These are phyloP conservation scores for Brassica balearica DNA, from an alignment of 441 rosid genomes.

Conservation along the genomic window DNA sequence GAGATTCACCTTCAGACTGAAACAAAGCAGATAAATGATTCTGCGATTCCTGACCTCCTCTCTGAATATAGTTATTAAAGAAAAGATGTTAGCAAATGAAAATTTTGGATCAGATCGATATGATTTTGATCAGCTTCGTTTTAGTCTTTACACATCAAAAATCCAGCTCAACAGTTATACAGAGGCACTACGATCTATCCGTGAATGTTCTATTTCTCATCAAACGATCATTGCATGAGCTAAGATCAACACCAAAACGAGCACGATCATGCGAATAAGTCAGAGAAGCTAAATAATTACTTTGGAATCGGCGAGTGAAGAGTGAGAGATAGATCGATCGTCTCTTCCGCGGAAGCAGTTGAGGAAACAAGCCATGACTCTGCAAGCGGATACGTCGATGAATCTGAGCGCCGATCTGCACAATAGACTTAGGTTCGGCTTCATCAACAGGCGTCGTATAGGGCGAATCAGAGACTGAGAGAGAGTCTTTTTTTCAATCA, in stretches of 20 bases:
- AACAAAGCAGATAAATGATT: conserved; percentile 71
- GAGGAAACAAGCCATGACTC: conserved; percentile 82
- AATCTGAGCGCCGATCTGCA: conserved; percentile 53
- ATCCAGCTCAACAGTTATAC: conserved; percentile 21
- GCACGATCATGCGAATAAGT: conserved; percentile 22
- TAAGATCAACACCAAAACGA: conserved; percentile 5
- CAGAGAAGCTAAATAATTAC: conserved; percentile 34
- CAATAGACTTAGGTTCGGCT: conserved; percentile 43
- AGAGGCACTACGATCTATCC: background rate
- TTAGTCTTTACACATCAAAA: background rate
- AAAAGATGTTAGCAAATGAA: background rate
- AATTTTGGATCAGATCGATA: conserved; percentile 14
- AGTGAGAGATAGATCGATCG: conserved; percentile 48
- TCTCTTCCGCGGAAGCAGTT: conserved; percentile 73
- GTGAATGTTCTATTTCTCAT: conserved; percentile 15
- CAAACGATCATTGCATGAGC: conserved; percentile 13
- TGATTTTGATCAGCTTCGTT: background rate
- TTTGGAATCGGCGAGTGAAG: conserved; percentile 45
- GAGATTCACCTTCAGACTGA: conserved; percentile 64
- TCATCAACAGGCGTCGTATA: conserved; percentile 43
- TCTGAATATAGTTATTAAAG: conserved; percentile 43
- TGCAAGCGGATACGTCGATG: conserved; percentile 52
- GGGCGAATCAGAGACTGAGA: conserved; percentile 31
- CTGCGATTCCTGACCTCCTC: conserved; percentile 47
- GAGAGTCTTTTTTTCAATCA: conserved; percentile 14